Evolutionary conservation across 2,329 filamentous ascomycete species (phyloP).

Genomic region (Microascus cirrosus): DNA sequence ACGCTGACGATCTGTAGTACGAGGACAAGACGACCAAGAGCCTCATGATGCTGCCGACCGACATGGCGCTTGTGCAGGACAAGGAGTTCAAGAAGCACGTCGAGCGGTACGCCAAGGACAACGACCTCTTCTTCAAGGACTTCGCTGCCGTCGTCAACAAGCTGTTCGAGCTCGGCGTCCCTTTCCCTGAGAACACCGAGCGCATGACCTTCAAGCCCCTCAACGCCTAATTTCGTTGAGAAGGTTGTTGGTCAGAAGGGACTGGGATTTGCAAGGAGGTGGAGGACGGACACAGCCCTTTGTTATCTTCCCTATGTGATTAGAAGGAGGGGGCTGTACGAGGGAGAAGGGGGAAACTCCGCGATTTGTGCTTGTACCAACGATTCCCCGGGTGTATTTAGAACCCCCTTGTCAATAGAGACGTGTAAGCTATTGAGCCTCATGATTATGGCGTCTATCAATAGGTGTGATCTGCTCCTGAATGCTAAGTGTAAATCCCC

Average conservation of each 20-base stretch:
- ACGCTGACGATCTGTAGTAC: conserved; percentile 37
- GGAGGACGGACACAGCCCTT: neutral
- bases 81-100: conserved; percentile 73
- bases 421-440: neutral
- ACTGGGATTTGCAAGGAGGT: neutral
- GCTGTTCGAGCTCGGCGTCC: conserved; percentile 90
- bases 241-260: neutral
- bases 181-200: conserved; percentile 58
- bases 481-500: no score
- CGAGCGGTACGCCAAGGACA: conserved; percentile 84
- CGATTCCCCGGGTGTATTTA: neutral
- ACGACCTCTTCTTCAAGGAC: conserved; percentile 86
- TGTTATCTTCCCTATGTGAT: neutral
- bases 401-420: neutral
- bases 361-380: neutral
- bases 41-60: conserved; percentile 95
- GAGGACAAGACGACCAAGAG: conserved; percentile 79
- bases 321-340: neutral
- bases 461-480: neutral
- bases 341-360: neutral
- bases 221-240: conserved; percentile 5
- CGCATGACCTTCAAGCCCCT: conserved; percentile 55
- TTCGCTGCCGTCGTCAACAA: conserved; percentile 69
- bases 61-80: conserved; percentile 79
- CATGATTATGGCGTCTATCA: neutral